Conservation (phyloP, 176 grass and related monocot species). For the Neostapfia colusana region DNA sequence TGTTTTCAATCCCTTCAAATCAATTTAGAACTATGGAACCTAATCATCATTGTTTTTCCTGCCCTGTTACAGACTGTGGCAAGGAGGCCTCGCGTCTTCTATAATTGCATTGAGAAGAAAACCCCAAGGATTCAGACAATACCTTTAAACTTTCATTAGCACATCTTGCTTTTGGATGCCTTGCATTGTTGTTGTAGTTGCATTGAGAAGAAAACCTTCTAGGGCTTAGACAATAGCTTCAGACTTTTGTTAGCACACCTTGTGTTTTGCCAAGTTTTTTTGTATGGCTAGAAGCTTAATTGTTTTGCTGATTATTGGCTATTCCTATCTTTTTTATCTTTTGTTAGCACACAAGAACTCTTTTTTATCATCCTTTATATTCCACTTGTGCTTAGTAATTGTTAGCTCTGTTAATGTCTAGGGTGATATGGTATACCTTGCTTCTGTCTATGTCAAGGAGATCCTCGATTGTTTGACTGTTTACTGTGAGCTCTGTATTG, state of each 20-base stretch:
- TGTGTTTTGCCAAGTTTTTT: neutral
- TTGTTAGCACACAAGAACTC: no score
- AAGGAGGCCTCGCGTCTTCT: no score
- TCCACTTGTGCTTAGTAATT: neutral
- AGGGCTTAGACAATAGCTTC: neutral
- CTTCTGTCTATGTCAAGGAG: neutral
- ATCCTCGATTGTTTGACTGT: conserved; percentile 2
- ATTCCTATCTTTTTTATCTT: no score
- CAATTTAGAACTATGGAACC: neutral
- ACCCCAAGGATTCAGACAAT: no score
- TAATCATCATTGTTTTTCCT: neutral
- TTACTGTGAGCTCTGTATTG: neutral
- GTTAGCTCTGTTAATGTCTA: neutral
- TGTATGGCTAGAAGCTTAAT: neutral
- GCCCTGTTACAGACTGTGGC: neutral
- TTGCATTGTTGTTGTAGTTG: neutral
- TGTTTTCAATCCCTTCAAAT: neutral
- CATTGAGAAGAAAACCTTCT: neutral
- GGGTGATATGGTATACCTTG: conserved; percentile 9
- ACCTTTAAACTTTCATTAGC: no score
- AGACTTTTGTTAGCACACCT: conserved; percentile 3
- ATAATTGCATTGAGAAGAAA: no score
- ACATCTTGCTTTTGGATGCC: no score
- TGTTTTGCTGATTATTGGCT: neutral
- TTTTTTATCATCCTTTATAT: neutral